Evolutionary conservation across 2,329 filamentous ascomycete genomes (phyloP), one percentile per base, ranked within the genome.

Genomic region (Fusarium anguioides): DNA sequence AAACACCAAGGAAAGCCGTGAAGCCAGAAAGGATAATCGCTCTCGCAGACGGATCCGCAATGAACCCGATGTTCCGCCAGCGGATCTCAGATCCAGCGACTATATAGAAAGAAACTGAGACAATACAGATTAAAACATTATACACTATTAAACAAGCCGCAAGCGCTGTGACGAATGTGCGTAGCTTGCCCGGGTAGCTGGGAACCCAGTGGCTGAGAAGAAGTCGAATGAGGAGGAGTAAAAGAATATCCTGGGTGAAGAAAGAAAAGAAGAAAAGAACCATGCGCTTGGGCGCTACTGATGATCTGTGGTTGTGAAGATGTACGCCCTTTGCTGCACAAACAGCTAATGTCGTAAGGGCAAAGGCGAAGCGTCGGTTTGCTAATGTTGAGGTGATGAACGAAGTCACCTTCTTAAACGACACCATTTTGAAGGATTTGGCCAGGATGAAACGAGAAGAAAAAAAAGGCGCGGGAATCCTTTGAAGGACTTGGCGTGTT

Each of bases 51-150:
- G 76, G 64, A 23, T 79, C 77, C 17, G 72, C 68, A 3, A 72
- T 76, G 10, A 78, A 49, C 1, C 66, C 75, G n/a, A 78, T 67
- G 45, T 79, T 78, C 14, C 76, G 71, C 77, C 77, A 79, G 41
- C 75, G 77, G 6, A 79, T 72, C 24, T 79, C 77, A 0, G 76
- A 75, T 8, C 76, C 76, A 7, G 77, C 69, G 11, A 77, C 71
- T 10, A 66, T 50, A 54, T 77, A 79, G 40, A 79, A 79, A 5
- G 76, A 73, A 3, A 78, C 64, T 23, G 67, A 73, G 24, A 72
- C 53, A 26, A 70, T 51, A 31, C 74, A 70, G 8, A 78, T 50
- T 3, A 57, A 35, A 18, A 72, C 64, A 60, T 71, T 68, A 54
- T 68, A 68, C 14, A 50, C 40, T 53, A 74, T 65, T 21, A 75